These are phyloP conservation scores for Amaranthus palmeri DNA, from an alignment of 148 eudicot genomes.

Conservation along the genomic window DNA sequence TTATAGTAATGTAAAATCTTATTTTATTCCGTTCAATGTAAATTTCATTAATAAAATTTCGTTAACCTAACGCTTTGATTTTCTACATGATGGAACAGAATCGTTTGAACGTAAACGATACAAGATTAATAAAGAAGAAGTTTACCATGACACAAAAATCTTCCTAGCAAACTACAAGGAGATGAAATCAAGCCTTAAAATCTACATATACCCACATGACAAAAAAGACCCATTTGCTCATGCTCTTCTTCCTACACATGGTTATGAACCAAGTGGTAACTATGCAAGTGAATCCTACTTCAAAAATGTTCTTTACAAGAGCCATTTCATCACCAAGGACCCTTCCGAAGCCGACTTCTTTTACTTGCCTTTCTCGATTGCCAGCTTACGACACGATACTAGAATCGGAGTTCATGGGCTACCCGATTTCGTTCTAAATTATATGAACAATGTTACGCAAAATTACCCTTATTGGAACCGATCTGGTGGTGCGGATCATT, in stretches of 20 bases:
- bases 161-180: conserved; percentile 53
- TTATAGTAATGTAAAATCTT: neutral
- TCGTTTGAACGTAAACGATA: neutral
- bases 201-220: conserved; percentile 70
- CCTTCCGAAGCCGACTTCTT: conserved; percentile 70
- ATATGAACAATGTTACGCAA: conserved; percentile 34
- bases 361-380: conserved; percentile 80
- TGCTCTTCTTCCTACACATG: conserved; percentile 41
- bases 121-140: conserved; percentile 27
- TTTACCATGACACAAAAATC: conserved; percentile 48
- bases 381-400: conserved; percentile 54
- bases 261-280: conserved; percentile 58
- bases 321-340: conserved; percentile 67
- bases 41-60: neutral
- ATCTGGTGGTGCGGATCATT: conserved; percentile 80
- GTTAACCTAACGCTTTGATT: neutral
- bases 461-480: conserved; percentile 75
- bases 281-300: conserved; percentile 88
- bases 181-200: conserved; percentile 62
- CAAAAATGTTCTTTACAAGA: conserved; percentile 51
- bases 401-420: conserved; percentile 67
- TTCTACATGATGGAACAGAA: conserved; percentile 1
- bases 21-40: neutral
- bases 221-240: conserved; percentile 57
- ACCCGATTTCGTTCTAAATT: conserved; percentile 40